phyloP scores from a whole-genome alignment of 305 asterid genomes.

The Fraxinus baroniana region DNA sequence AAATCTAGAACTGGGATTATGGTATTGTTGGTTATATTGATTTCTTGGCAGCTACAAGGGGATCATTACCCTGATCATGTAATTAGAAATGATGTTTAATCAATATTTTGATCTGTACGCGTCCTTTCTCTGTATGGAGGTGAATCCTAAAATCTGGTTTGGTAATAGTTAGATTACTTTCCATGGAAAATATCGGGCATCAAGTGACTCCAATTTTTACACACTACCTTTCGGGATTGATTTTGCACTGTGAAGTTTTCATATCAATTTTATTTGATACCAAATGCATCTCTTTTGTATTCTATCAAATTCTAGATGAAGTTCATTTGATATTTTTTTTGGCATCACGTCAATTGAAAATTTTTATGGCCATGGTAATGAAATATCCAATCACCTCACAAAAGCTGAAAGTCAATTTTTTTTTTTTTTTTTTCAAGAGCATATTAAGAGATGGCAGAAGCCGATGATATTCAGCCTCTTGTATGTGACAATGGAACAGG shows the following conservation, averaged over 20 bases:
- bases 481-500: conserved; percentile 92
- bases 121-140: background rate
- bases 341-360: background rate
- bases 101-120: background rate
- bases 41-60: background rate
- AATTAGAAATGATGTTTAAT: background rate
- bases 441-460: conserved; percentile 66
- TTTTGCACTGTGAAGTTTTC: background rate
- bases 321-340: background rate
- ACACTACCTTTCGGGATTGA: background rate
- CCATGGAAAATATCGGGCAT: background rate
- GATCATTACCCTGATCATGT: background rate
- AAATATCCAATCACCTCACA: background rate
- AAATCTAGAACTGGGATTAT: background rate
- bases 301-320: background rate
- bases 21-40: background rate
- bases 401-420: background rate
- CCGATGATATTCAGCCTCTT: conserved; percentile 65
- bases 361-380: background rate
- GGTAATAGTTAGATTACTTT: background rate
- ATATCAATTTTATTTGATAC: background rate
- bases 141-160: background rate
- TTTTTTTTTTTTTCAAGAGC: conserved; percentile 8
- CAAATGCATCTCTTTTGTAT: background rate
- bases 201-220: background rate